Evolutionary conservation across 163 green algal genomes (phyloP).

Genomic region (Chlorella variabilis): DNA sequence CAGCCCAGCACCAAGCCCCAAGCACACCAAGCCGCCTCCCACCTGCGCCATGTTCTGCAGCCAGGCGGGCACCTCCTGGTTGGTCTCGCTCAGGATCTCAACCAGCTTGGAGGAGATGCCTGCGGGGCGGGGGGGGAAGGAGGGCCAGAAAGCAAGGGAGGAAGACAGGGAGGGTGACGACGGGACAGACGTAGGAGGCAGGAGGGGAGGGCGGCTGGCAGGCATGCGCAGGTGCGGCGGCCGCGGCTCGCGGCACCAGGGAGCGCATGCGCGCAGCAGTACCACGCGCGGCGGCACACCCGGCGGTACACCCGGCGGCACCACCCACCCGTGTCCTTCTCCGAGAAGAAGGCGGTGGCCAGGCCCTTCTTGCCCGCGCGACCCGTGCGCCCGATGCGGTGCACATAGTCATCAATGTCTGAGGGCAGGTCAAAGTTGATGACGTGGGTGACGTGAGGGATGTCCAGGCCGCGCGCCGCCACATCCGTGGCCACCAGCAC

Average conservation of each 20-base stretch:
- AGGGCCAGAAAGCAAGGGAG: neutral
- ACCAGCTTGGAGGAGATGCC: conserved; percentile 55
- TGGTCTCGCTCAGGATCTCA: conserved; percentile 81
- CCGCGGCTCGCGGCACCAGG: too few relatives aligned
- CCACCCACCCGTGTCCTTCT: conserved; percentile 69
- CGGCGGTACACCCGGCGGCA: too few relatives aligned
- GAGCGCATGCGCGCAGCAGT: too few relatives aligned
- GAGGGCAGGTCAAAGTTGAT: conserved; percentile 93
- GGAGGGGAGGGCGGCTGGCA: neutral
- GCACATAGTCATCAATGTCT: conserved; percentile 99
- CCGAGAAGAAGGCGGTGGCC: conserved; percentile 86
- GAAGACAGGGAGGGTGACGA: neutral
- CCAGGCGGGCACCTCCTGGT: conserved; percentile 94
- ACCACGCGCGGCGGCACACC: too few relatives aligned
- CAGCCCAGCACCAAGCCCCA: too few relatives aligned
- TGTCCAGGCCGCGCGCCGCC: conserved; percentile 96
- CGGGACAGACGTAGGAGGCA: neutral
- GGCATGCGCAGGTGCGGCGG: neutral
- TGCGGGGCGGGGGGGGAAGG: too few relatives aligned
- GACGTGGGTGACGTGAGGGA: conserved; percentile 90
- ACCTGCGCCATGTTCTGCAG: conserved; percentile 78
- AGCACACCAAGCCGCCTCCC: neutral
- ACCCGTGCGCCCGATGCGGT: conserved; percentile 94
- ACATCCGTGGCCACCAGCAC: conserved; percentile 99
- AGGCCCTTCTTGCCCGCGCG: conserved; percentile 89